Evolutionary conservation across 768 basidiomycete species (phyloP), one percentile per base, ranked within the genome.

Genomic region (Tephrocybe sp.): DNA sequence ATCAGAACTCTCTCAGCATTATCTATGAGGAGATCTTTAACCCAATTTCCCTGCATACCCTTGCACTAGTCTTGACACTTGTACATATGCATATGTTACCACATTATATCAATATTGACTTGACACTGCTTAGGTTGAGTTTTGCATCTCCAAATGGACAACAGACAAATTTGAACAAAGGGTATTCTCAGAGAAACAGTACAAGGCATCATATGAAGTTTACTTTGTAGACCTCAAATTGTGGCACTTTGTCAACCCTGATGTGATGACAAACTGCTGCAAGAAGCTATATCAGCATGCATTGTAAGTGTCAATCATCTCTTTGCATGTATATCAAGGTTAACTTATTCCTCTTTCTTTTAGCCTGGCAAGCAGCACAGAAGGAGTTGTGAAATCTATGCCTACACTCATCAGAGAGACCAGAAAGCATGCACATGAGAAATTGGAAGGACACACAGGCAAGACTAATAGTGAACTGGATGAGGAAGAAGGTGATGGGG

Each of bases 261-360:
- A 3, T 3, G 51, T 53, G 25, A 53, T 39, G 5, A 46, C 39
- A 0, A 53, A 53, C 20, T 3, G 17, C 9, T 15, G 51, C 12
- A 41, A 47, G 32, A 53, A 53, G 24, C 28, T 53, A 14, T 53
- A 47, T 39, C 12, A 9, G 10, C 30, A 21, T 42, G 51, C 43
- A 2, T 32, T 20, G 43, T 51, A 15, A 28, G 25, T 36, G 34
- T 15, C 15, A 36, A 36, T 36, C 7, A 36, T 36, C 34, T 36
- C 15, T 36, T 9, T 15, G 8, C 34, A 9, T 36, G 8, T 8
- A 36, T 36, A 4, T 8, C 34, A 8, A 36, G 28, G 28, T 30
- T 30, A 36, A 9, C 6, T 10, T 36, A 9, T 5, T 36, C 34
- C 34, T 44, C 24, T 44, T 30, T 12, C n/a, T 28, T 10, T 18